These are phyloP conservation scores for Onygenales sp. DNA, from an alignment of 2,329 filamentous ascomycete species.

Conservation along the genomic window DNA sequence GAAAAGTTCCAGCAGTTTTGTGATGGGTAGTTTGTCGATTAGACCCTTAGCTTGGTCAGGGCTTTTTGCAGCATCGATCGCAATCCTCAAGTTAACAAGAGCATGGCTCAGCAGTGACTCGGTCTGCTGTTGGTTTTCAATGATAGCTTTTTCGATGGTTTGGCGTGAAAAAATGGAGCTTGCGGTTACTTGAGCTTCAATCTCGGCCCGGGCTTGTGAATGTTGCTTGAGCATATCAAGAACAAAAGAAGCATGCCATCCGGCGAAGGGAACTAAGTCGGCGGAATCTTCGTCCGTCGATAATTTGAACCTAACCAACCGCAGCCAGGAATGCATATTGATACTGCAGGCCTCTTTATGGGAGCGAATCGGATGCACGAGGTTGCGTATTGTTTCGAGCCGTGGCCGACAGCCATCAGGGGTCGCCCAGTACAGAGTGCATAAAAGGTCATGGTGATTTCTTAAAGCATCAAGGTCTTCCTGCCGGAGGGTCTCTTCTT, in stretches of 20 bases:
- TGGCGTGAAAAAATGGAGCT: constrained; percentile 34
- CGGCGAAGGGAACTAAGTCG: constrained; percentile 39
- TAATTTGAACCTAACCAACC: constrained; percentile 47
- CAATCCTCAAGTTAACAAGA: constrained; percentile 41
- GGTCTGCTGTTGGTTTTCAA: constrained; percentile 49
- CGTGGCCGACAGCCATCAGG: constrained; percentile 45
- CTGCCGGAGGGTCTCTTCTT: constrained; percentile 44
- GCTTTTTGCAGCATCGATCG: constrained; percentile 34
- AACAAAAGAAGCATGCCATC: constrained; percentile 48
- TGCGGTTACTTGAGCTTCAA: constrained; percentile 42
- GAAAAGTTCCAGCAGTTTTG: constrained; percentile 43
- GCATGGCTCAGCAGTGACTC: constrained; percentile 45
- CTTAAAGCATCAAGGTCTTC: constrained; percentile 48
- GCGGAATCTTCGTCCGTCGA: constrained; percentile 40
- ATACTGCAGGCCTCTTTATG: constrained; percentile 52
- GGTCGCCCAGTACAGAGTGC: constrained; percentile 49
- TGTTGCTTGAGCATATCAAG: constrained; percentile 46
- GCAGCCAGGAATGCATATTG: constrained; percentile 49
- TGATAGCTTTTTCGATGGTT: constrained; percentile 43
- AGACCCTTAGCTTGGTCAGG: constrained; percentile 34
- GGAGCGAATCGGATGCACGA: constrained; percentile 48
- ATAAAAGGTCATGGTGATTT: constrained; percentile 54
- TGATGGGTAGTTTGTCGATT: constrained; percentile 35
- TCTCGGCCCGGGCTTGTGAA: constrained; percentile 46
- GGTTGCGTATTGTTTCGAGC: constrained; percentile 40